Evolutionary conservation across 2,329 filamentous ascomycete genomes (phyloP).

Genomic region (Fusarium haematococcum): DNA sequence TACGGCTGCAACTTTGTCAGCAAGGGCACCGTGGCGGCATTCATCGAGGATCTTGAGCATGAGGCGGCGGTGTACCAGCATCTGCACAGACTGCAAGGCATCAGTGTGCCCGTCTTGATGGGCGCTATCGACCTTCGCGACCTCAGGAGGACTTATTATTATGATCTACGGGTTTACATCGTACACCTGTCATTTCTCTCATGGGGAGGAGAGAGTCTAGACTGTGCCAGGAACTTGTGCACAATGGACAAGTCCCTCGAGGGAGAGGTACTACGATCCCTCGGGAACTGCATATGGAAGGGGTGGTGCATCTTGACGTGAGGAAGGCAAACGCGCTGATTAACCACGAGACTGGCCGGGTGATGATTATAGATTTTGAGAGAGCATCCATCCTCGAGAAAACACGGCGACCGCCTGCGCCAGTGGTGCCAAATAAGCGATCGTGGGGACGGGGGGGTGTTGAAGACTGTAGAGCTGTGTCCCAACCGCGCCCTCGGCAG

Average conservation of each 20-base stretch:
- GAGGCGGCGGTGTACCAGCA: conserved; percentile 45
- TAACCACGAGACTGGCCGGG: background rate
- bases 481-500: background rate
- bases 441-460: background rate
- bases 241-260: background rate
- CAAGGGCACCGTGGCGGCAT: conserved; percentile 53
- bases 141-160: background rate
- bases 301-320: background rate
- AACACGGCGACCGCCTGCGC: background rate
- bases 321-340: background rate
- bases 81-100: background rate
- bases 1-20: conserved; percentile 58
- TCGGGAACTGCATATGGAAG: background rate
- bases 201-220: background rate
- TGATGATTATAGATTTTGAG: background rate
- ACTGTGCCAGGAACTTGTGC: background rate
- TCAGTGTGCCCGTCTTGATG: background rate
- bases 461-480: background rate
- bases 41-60: conserved; percentile 49
- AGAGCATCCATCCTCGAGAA: background rate
- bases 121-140: background rate
- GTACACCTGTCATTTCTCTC: background rate
- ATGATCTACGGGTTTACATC: background rate
- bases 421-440: background rate
- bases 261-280: background rate